phyloP scores from a whole-genome alignment of 768 basidiomycete species.

The Psilocybe sp. region DNA sequence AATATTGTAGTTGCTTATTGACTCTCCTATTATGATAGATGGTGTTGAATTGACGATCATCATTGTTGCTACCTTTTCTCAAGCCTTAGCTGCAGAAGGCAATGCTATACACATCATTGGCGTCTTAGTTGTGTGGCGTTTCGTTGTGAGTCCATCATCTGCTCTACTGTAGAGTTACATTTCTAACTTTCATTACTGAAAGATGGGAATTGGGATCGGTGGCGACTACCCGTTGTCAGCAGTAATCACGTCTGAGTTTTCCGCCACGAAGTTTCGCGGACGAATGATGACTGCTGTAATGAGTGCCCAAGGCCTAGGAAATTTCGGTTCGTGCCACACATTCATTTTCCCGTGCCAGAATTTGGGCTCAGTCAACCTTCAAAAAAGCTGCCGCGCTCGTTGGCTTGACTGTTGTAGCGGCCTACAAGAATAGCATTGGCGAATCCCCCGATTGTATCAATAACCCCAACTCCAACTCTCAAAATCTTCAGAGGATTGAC shows the following conservation, averaged over 20 bases:
- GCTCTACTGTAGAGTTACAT: not conserved
- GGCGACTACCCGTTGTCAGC: conserved; percentile 87
- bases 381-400: conserved; percentile 58
- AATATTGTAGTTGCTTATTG: not conserved
- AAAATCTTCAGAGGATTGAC: conserved; percentile 57
- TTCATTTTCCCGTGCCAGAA: too few relatives aligned
- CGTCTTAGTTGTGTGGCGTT: conserved; percentile 80
- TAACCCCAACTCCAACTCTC: conserved; percentile 32
- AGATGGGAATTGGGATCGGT: conserved; percentile 81
- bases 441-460: too few relatives aligned
- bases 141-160: conserved; percentile 41
- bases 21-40: conserved; percentile 31
- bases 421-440: conserved; percentile 61
- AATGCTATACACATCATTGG: conserved; percentile 72
- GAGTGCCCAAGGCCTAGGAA: conserved; percentile 84
- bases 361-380: too few relatives aligned
- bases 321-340: conserved; percentile 47
- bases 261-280: conserved; percentile 72
- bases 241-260: conserved; percentile 88
- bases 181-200: conserved; percentile 14
- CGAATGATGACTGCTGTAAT: conserved; percentile 90
- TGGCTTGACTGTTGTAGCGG: conserved; percentile 57
- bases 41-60: conserved; percentile 80
- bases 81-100: conserved; percentile 71
- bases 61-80: conserved; percentile 75